A percentile compares a stretch with the other conserved stretches of the same genome.
Evolutionary conservation across 495 filamentous ascomycete species (phyloP).

Genomic region (Letharia lupina): DNA sequence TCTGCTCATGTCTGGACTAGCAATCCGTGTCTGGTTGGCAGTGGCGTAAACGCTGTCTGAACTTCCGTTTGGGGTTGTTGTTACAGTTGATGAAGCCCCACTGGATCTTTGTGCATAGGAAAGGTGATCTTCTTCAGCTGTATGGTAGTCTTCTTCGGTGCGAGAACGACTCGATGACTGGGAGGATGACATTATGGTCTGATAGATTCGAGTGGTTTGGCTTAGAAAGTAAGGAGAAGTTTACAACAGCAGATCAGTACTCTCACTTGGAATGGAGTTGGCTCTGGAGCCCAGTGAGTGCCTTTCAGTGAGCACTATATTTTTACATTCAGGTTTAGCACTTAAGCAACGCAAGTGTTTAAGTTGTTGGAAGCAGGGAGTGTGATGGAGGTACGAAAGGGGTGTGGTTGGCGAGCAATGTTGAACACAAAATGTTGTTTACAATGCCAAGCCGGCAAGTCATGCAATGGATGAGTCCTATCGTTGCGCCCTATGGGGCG

Average conservation of each 20-base stretch:
- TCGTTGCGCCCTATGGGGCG: not conserved
- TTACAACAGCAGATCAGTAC: not conserved
- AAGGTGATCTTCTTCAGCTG: not conserved
- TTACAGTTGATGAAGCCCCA: not conserved
- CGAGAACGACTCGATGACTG: not conserved
- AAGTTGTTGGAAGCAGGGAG: not conserved
- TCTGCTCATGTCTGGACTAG: not conserved
- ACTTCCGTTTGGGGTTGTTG: not conserved
- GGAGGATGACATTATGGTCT: not conserved
- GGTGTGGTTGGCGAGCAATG: not conserved
- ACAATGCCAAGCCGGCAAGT: slow-evolving; percentile 8
- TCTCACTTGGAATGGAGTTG: not conserved
- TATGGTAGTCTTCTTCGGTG: not conserved
- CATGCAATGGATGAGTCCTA: not conserved
- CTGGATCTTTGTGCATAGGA: not conserved
- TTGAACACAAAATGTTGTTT: slow-evolving; percentile 6
- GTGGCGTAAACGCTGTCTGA: not conserved
- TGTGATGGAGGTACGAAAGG: too few species aligned
- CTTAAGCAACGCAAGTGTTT: not conserved
- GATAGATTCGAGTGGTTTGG: not conserved
- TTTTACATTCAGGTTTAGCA: not conserved
- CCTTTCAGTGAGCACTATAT: not conserved
- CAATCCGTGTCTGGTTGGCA: not conserved
- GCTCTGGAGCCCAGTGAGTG: not conserved
- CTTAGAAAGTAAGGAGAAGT: not conserved